Evolutionary conservation across 257 asterid species (phyloP).

Genomic region (Petrea volubilis): DNA sequence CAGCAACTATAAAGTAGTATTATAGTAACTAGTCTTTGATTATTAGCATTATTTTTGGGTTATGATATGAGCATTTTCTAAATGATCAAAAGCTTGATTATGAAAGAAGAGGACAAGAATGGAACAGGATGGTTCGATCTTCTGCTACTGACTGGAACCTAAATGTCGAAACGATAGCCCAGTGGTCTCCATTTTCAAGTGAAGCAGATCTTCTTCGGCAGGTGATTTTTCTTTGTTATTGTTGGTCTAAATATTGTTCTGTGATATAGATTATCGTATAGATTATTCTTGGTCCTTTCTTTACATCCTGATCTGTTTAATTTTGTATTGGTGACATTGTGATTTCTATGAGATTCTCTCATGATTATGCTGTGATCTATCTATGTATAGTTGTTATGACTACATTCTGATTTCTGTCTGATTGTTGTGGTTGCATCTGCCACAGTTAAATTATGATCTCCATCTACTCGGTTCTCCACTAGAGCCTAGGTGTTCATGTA

Average conservation of each 20-base stretch:
- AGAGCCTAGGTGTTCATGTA: too few species aligned
- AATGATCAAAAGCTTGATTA: conserved; percentile 54
- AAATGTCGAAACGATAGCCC: conserved; percentile 73
- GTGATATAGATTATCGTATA: background rate
- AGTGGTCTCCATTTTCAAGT: conserved; percentile 91
- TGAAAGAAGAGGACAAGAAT: conserved; percentile 51
- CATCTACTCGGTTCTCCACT: too few species aligned
- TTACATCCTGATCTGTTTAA: too few species aligned
- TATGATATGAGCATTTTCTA: conserved; percentile 19
- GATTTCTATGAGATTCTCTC: too few species aligned
- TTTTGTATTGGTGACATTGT: too few species aligned
- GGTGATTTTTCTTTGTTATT: conserved; percentile 41
- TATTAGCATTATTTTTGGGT: conserved; percentile 6
- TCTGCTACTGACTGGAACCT: conserved; percentile 52
- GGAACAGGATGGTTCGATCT: conserved; percentile 43
- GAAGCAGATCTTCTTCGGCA: conserved; percentile 87
- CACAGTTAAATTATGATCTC: too few species aligned
- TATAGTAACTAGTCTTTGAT: background rate
- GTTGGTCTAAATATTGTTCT: conserved; percentile 1
- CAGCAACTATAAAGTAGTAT: background rate
- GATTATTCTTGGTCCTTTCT: background rate
- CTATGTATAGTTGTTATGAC: too few species aligned
- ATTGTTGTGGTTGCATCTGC: too few species aligned
- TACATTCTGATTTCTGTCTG: too few species aligned
- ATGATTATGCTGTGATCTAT: too few species aligned